phyloP scores from a whole-genome alignment of 805 yeast species.

The Komagataella pastoris region DNA sequence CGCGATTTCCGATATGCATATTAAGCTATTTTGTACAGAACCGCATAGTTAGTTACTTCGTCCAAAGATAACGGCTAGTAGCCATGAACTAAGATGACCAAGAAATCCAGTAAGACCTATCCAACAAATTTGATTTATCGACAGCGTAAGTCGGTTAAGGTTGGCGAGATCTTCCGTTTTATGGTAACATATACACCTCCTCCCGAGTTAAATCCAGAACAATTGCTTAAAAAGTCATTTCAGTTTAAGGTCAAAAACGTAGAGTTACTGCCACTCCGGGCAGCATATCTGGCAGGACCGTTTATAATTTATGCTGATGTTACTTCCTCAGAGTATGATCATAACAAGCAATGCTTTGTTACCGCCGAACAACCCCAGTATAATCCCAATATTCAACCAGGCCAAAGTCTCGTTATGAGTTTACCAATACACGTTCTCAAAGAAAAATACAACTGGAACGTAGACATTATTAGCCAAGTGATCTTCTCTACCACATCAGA shows the following conservation, averaged over 20 bases:
- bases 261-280: conserved; percentile 62
- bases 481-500: conserved; percentile 56
- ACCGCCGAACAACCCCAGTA: conserved; percentile 70
- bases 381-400: conserved; percentile 62
- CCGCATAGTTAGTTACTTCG: neutral
- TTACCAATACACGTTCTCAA: conserved; percentile 53
- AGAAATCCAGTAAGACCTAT: neutral
- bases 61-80: neutral
- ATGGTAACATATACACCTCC: conserved; percentile 33
- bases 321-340: conserved; percentile 50
- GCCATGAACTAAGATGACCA: neutral
- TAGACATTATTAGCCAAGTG: conserved; percentile 74
- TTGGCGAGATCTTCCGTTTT: conserved; percentile 50
- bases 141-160: conserved; percentile 24
- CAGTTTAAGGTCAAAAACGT: conserved; percentile 55
- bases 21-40: neutral
- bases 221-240: conserved; percentile 9
- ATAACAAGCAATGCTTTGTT: conserved; percentile 35
- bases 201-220: conserved; percentile 6
- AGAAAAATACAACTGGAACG: conserved; percentile 52
- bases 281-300: conserved; percentile 85
- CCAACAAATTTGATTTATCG: conserved; percentile 2
- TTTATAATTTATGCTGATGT: conserved; percentile 77
- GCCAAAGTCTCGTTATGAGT: conserved; percentile 47
- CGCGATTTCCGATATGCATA: neutral